Conservation (phyloP, 2,329 filamentous ascomycete genomes). For the Rosellinia necatrix region DNA sequence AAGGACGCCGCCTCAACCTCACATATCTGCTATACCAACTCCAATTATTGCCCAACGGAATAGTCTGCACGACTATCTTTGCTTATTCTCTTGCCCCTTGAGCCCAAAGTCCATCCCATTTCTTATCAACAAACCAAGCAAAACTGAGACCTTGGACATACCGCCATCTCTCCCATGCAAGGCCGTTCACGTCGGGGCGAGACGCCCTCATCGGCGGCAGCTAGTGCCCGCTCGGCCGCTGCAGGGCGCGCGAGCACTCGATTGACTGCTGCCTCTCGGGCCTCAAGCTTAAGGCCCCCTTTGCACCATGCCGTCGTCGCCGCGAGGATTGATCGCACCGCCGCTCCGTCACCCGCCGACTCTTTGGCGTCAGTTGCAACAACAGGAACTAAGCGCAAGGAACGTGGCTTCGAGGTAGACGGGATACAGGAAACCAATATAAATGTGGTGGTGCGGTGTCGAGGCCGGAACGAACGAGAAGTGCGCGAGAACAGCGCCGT, state of each 20-base stretch:
- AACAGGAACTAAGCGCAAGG: conserved; percentile 78
- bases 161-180: conserved; percentile 32
- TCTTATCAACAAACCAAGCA: conserved; percentile 1
- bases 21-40: not conserved
- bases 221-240: conserved; percentile 31
- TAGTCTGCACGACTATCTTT: not conserved
- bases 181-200: conserved; percentile 40
- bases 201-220: conserved; percentile 37
- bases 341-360: conserved; percentile 70
- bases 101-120: not conserved
- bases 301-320: conserved; percentile 31
- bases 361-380: conserved; percentile 66
- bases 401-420: conserved; percentile 78
- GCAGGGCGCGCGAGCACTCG: conserved; percentile 32
- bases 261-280: conserved; percentile 29
- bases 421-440: conserved; percentile 88
- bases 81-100: not conserved
- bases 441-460: conserved; percentile 93
- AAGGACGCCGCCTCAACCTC: not conserved
- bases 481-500: conserved; percentile 93
- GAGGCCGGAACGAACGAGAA: conserved; percentile 90
- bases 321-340: conserved; percentile 43
- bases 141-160: not conserved
- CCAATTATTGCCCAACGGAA: not conserved
- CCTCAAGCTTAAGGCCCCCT: conserved; percentile 37